Base-by-base conservation (phyloP, 148 eudicot species). In the Arctostaphylos glauca region DNA sequence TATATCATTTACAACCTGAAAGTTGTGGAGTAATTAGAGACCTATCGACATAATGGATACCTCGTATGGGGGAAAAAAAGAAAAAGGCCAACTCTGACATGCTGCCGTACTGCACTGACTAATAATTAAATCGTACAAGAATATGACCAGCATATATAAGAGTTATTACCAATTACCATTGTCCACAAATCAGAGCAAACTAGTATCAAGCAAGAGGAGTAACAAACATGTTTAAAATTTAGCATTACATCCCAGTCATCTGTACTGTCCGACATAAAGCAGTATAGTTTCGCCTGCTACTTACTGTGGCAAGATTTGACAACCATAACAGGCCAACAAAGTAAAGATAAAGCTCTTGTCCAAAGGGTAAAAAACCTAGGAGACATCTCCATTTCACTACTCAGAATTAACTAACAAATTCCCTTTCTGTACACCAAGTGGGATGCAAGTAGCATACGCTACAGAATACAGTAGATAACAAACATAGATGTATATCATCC, bases 1-100 rank as follows among this genome's bases (percentile, higher is more conserved):
- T 19, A 96, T 89, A 84, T 96, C 96, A 89, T 94, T 96, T 85
- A 96, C 99, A 78, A 92, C 94, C 99, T 96, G 89, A 59, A 87
- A 87, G 72, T 41, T 77, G 70, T 59, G 9, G 60, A 84, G 74
- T 66, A 50, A 53, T 66, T 60, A 74, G 70, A 56, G 52, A 19
- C 53, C 44, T 19, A 73, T 46, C 78, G 16, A 50, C 12, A 81
- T 23, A 56, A 54, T 15, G 15, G 38, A 43, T 44, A 66, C 48
- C 19, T 5, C 2, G 64, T 4, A 50, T 4, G n/a, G 41, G 41
- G 70, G 13, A 5, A 56, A 23, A 81, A 14, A 7, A 5, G 59
- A 23, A 81, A 6, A 7, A 5, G n/a, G 3, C 7, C 14, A 4
- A 80, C 19, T 6, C n/a, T 25, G 15, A 67, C 74, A 66, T 59